Conservation (phyloP, 495 filamentous ascomycete species). For the Entonaema liquescens region DNA sequence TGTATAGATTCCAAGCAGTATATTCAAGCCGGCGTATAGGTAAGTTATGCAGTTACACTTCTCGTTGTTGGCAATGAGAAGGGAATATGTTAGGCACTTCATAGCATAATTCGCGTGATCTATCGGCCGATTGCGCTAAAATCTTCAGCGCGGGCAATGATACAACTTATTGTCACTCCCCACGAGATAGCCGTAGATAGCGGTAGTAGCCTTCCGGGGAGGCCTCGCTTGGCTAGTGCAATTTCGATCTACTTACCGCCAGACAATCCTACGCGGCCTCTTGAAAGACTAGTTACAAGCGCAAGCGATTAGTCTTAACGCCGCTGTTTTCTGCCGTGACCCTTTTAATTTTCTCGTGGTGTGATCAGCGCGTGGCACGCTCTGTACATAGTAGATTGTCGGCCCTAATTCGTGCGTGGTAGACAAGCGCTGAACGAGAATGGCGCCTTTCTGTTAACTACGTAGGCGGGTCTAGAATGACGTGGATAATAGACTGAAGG, state of each 20-base stretch:
- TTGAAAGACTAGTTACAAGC: conserved; percentile 13
- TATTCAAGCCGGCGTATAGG: conserved; percentile 7
- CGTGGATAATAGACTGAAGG: conserved; percentile 12
- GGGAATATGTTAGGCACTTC: conserved; percentile 1
- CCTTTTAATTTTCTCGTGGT: conserved; percentile 27
- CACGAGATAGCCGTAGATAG: neutral
- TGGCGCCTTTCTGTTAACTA: neutral
- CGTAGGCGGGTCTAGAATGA: conserved; percentile 22
- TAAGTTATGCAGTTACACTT: conserved; percentile 10
- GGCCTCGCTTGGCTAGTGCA: conserved; percentile 28
- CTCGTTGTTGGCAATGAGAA: conserved; percentile 4
- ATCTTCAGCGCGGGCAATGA: neutral
- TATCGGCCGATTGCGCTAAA: conserved; percentile 9
- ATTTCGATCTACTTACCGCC: conserved; percentile 24
- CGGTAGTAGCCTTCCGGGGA: conserved; percentile 24
- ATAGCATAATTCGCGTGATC: conserved; percentile 5
- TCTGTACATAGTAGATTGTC: neutral
- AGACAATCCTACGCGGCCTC: conserved; percentile 9
- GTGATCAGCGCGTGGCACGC: conserved; percentile 22
- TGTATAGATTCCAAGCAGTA: neutral
- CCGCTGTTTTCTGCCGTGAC: conserved; percentile 29
- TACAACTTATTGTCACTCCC: conserved; percentile 21
- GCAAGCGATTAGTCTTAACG: conserved; percentile 22
- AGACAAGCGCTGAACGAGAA: conserved; percentile 14
- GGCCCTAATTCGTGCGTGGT: conserved; percentile 17